Evolutionary conservation across 2,329 filamentous ascomycete genomes (phyloP).

Genomic region (Diaporthe ilicicola): DNA sequence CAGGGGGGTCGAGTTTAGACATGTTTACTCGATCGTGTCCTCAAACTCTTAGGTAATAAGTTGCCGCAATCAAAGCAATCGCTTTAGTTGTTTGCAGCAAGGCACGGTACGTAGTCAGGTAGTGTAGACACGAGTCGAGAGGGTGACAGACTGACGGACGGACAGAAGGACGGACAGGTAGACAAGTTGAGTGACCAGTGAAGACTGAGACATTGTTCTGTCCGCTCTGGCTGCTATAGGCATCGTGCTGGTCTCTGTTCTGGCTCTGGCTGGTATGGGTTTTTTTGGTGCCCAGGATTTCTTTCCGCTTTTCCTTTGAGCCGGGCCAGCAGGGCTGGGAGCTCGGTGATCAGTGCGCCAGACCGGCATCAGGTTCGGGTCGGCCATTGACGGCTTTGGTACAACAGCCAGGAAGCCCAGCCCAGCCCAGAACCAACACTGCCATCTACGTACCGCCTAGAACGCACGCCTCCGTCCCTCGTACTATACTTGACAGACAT

Average conservation of each 20-base stretch:
- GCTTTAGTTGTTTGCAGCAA: constrained; percentile 3
- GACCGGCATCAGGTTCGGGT: neutral
- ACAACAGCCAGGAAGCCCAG: neutral
- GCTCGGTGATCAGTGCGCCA: constrained; percentile 9
- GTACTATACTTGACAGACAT: neutral
- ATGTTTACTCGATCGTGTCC: constrained; percentile 23
- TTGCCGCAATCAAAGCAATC: constrained; percentile 6
- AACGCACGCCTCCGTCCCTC: constrained; percentile 8
- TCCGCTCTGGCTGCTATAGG: neutral
- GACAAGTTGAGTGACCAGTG: too few species aligned
- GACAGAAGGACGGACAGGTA: neutral
- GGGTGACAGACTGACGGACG: neutral
- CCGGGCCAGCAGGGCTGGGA: constrained; percentile 1
- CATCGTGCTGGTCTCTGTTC: neutral
- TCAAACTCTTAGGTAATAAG: constrained; percentile 24
- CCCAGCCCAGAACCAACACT: neutral
- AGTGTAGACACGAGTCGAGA: constrained; percentile 11
- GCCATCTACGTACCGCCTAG: neutral
- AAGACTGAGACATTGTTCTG: neutral
- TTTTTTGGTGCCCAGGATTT: neutral
- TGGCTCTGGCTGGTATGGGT: constrained; percentile 1
- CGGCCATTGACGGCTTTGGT: constrained; percentile 1
- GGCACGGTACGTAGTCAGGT: neutral
- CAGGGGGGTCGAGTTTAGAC: constrained; percentile 18
- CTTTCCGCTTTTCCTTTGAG: constrained; percentile 16